These are phyloP conservation scores for Diphasiastrum complanatum DNA, from an alignment of 83 land plant genomes.

Conservation along the genomic window DNA sequence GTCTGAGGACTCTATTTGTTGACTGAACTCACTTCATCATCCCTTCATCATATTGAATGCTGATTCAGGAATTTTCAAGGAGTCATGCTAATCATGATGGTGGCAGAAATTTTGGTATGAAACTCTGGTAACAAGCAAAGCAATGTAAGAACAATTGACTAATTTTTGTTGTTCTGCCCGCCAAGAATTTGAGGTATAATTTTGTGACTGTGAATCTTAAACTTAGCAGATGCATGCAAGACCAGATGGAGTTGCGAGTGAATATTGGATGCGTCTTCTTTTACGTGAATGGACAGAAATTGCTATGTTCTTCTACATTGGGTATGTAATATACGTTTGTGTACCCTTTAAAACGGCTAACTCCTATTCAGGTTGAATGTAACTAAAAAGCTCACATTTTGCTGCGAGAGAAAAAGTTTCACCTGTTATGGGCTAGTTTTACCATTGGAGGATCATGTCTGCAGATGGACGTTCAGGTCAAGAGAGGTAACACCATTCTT, in stretches of 20 bases:
- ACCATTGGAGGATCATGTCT: neutral
- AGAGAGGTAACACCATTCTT: constrained; percentile 58
- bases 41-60: constrained; percentile 2
- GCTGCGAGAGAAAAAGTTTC: neutral
- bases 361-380: neutral
- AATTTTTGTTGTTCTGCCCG: neutral
- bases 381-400: neutral
- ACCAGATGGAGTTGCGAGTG: constrained; percentile 46
- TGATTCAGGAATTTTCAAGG: constrained; percentile 71
- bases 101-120: constrained; percentile 69
- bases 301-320: constrained; percentile 74
- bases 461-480: constrained; percentile 86
- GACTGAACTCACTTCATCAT: too few relatives aligned
- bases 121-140: neutral
- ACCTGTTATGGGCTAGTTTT: neutral
- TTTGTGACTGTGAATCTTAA: neutral
- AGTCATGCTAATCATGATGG: constrained; percentile 67
- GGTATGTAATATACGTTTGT: constrained; percentile 38
- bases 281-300: constrained; percentile 83
- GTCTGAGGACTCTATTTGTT: neutral
- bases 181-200: neutral
- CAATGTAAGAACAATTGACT: neutral
- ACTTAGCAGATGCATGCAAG: constrained; percentile 56
- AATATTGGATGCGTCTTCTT: constrained; percentile 70
- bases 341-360: neutral